Base-by-base conservation (phyloP, 2,329 filamentous ascomycete species). In the Chrysoporthe deuterocubensis region DNA sequence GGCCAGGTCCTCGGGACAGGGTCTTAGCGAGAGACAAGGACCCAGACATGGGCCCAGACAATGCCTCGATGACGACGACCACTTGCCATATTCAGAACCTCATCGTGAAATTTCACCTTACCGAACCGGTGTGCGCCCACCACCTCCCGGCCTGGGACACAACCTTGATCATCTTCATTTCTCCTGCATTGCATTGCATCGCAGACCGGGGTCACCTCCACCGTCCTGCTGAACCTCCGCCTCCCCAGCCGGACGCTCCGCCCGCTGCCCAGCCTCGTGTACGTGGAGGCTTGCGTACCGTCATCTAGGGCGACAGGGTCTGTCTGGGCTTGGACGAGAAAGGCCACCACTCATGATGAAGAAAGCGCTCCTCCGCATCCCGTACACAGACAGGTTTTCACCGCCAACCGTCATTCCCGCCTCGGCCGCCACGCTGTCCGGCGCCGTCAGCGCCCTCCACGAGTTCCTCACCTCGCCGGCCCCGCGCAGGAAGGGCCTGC, bases 381-480 rank as follows among this genome's bases (percentile, higher is more conserved):
- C 95, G 68, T 98, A 95, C 78, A 97, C 93, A 75, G 89, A 92
- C 72, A 90, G 92, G 54, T 85, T 97, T 66, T 89, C 94, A 34
- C 82, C 90, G 37, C 92, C 94, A 3, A 86, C 85, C 64, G 89
- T 96, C 76, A 85, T 93, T 69, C 96, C 96, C 4, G 79, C 84
- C 60, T 88, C 87, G 69, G 94, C 95, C 62, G 84, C 83, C 59
- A 91, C 91, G 1, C 77, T 92, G 50, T 78, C 86, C 6, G 92
- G 92, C 37, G 94, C 94, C 65, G 85, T 97, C 70, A 85, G 89
- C 43, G 94, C 94, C 3, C 85, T 99, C 60, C 82, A 87, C 42
- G 84, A 87, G 67, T 98, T 99, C 81, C 85, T 99, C 70, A 85
- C 85, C 62, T 82, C 90, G 6, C 44, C 63, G 4, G 11, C 64